Conservation (phyloP, 2,329 filamentous ascomycete species). For the Pseudogymnoascus sp. region DNA sequence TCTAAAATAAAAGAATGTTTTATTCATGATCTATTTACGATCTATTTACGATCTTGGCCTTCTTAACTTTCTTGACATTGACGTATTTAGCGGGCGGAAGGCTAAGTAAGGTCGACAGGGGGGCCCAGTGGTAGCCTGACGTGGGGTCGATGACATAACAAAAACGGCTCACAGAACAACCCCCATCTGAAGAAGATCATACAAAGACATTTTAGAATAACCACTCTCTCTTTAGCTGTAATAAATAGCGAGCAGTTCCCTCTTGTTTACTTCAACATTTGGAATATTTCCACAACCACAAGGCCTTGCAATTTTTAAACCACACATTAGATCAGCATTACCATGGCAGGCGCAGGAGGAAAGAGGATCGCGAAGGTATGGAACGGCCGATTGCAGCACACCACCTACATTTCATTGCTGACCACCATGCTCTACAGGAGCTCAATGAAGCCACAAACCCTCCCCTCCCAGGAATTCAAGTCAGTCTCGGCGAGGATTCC, state of each 20-base stretch:
- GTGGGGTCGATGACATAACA: constrained; percentile 7
- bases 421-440: constrained; percentile 38
- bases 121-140: background rate
- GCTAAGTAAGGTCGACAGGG: constrained; percentile 5
- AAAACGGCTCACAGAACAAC: background rate
- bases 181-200: background rate
- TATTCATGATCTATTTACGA: background rate
- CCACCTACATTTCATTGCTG: background rate
- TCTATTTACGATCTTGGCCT: background rate
- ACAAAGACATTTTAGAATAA: constrained; percentile 1
- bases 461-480: constrained; percentile 48
- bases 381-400: background rate
- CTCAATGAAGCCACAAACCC: constrained; percentile 46
- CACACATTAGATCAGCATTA: constrained; percentile 8
- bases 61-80: background rate
- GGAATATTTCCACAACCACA: background rate
- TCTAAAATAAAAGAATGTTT: background rate
- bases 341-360: constrained; percentile 20
- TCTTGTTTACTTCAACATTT: background rate
- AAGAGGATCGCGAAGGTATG: constrained; percentile 24
- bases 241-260: background rate
- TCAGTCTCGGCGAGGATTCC: constrained; percentile 50
- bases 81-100: constrained; percentile 7
- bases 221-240: background rate
- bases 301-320: constrained; percentile 10